These are phyloP conservation scores for Gentiana macrophylla DNA, from an alignment of 257 asterid genomes.

Conservation along the genomic window DNA sequence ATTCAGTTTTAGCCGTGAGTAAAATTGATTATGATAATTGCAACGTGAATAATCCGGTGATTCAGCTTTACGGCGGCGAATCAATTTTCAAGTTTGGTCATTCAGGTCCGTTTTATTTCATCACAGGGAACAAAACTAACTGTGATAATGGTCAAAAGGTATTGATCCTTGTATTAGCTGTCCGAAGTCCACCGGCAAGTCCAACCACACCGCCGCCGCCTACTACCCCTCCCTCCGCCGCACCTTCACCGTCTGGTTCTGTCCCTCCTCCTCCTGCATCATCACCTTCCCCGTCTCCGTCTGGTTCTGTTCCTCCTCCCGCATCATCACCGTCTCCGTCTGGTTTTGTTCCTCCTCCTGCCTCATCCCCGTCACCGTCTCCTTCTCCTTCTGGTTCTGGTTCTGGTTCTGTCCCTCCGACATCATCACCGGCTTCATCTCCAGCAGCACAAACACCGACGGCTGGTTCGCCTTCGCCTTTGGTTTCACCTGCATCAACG, in stretches of 20 bases:
- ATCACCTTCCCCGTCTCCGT: neutral
- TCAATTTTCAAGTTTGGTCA: constrained; percentile 33
- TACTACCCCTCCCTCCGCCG: constrained; percentile 10
- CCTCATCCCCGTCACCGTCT: constrained; percentile 2
- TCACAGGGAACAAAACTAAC: constrained; percentile 33
- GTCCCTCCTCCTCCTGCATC: neutral
- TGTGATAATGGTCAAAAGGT: constrained; percentile 46
- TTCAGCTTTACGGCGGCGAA: constrained; percentile 30
- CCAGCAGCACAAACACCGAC: constrained; percentile 3
- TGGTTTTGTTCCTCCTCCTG: neutral
- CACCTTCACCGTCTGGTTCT: constrained; percentile 10
- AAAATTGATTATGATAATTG: constrained; percentile 37
- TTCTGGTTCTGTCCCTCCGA: neutral
- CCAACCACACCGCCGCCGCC: constrained; percentile 11
- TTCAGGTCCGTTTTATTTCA: constrained; percentile 57
- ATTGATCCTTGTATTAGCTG: constrained; percentile 35
- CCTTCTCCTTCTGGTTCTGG: too few species aligned
- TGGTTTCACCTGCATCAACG: neutral
- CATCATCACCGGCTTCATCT: neutral
- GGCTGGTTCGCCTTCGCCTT: neutral
- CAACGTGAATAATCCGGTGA: constrained; percentile 21
- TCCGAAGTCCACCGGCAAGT: constrained; percentile 11
- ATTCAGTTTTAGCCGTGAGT: constrained; percentile 44
- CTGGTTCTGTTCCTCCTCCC: neutral
- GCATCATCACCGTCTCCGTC: neutral